phyloP scores from a whole-genome alignment of 73 alveolate species.

The Stentor roeselii region DNA sequence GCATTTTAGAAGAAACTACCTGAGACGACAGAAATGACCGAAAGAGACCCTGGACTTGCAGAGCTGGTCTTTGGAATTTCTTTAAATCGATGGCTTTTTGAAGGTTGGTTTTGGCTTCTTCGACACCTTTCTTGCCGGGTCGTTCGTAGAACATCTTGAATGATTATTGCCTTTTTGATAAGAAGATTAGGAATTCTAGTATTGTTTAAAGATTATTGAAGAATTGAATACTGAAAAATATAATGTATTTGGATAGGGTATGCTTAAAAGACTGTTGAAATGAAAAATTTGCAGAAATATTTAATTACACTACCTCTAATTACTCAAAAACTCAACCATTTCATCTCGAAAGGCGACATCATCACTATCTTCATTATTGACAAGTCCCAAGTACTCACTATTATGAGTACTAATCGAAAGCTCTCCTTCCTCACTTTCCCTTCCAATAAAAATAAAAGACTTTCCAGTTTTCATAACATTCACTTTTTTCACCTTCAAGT shows the following conservation, averaged over 20 bases:
- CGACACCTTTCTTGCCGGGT: constrained; percentile 14
- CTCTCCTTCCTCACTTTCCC: not conserved
- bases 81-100: not conserved
- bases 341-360: no score
- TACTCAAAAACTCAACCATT: no score
- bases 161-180: no score
- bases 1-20: not conserved
- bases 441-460: not conserved
- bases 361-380: not conserved
- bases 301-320: no score
- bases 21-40: not conserved
- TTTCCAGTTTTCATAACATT: not conserved
- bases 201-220: no score
- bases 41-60: not conserved
- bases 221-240: no score
- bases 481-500: not conserved
- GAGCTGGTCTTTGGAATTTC: not conserved
- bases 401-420: not conserved
- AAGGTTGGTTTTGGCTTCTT: constrained; percentile 16
- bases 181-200: no score
- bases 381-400: not conserved
- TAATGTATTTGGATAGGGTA: no score
- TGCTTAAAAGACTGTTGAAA: no score
- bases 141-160: no score
- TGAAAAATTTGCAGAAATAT: no score